Evolutionary conservation across 345 rosid genomes (phyloP).

Genomic region (Murraya koenigii): DNA sequence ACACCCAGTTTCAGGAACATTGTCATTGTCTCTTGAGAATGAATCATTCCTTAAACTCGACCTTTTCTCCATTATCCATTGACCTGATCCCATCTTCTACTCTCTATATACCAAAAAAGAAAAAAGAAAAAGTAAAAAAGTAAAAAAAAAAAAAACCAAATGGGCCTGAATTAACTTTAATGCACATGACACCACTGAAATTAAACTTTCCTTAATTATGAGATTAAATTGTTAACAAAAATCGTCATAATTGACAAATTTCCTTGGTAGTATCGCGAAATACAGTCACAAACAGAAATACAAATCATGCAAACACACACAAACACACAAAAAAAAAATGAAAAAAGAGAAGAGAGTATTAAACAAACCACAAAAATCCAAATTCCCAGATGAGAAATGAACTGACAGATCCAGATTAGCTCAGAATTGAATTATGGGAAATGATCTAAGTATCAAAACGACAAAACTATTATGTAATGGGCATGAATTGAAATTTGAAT

Average conservation of each 20-base stretch:
- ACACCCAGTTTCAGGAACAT: conserved; percentile 67
- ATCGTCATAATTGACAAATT: neutral
- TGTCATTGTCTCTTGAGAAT: conserved; percentile 36
- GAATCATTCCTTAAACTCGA: conserved; percentile 48
- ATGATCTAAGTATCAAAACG: conserved; percentile 1
- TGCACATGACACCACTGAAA: neutral
- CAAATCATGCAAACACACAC: neutral
- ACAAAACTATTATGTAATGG: neutral
- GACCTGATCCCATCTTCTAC: conserved; percentile 47
- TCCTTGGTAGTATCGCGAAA: neutral
- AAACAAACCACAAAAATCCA: neutral
- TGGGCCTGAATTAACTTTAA: neutral
- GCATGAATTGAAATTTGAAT: neutral
- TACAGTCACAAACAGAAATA: neutral
- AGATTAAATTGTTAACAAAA: neutral
- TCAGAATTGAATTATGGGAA: neutral
- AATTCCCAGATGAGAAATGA: conserved; percentile 1
- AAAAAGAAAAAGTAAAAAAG: too few species aligned
- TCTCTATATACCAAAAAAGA: neutral
- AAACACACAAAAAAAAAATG: too few species aligned
- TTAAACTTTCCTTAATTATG: too few species aligned
- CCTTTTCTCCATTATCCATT: conserved; percentile 70
- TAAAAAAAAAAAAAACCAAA: neutral
- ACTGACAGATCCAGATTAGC: conserved; percentile 17
- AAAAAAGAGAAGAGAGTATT: neutral